A percentile compares a stretch with the other conserved stretches of the same genome.
Evolutionary conservation across 495 filamentous ascomycete species (phyloP).

Genomic region (Lophiostoma macrostomum): DNA sequence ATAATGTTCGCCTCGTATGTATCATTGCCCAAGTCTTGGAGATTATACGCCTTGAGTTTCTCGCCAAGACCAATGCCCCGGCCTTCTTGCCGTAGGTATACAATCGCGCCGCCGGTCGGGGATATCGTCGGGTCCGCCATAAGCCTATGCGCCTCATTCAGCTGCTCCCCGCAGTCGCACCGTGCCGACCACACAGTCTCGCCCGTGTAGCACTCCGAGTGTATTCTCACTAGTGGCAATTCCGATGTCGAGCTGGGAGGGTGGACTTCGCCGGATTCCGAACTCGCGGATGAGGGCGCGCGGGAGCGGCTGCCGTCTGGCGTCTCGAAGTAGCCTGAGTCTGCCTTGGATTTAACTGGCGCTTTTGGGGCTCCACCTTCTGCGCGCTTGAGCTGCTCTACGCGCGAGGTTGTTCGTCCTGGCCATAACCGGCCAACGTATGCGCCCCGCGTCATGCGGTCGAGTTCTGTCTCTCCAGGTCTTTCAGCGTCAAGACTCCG

Average conservation of each 20-base stretch:
- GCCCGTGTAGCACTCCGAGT: constrained; percentile 97
- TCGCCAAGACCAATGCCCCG: constrained; percentile 91
- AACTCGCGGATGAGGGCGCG: constrained; percentile 10
- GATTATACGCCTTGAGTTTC: constrained; percentile 96
- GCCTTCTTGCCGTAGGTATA: constrained; percentile 94
- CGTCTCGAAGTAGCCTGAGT: background rate
- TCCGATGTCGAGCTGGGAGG: constrained; percentile 1
- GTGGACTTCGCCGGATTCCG: constrained; percentile 16
- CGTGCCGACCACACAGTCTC: constrained; percentile 97
- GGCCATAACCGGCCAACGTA: constrained; percentile 87
- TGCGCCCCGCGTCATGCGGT: constrained; percentile 91
- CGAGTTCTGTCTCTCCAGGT: constrained; percentile 90
- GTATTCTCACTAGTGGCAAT: constrained; percentile 81
- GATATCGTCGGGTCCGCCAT: constrained; percentile 73
- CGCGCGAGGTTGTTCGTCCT: constrained; percentile 63
- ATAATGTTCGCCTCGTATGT: constrained; percentile 95
- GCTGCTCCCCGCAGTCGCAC: constrained; percentile 96
- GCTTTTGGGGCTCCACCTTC: constrained; percentile 23
- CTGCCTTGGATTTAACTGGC: background rate
- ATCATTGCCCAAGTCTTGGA: constrained; percentile 92
- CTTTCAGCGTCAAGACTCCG: constrained; percentile 72
- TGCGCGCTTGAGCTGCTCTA: constrained; percentile 48
- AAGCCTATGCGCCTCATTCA: constrained; percentile 90
- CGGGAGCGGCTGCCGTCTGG: background rate
- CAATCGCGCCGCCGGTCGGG: constrained; percentile 77